These are phyloP conservation scores for Cicer yamashitae DNA, from an alignment of 306 rosid genomes.

Conservation along the genomic window DNA sequence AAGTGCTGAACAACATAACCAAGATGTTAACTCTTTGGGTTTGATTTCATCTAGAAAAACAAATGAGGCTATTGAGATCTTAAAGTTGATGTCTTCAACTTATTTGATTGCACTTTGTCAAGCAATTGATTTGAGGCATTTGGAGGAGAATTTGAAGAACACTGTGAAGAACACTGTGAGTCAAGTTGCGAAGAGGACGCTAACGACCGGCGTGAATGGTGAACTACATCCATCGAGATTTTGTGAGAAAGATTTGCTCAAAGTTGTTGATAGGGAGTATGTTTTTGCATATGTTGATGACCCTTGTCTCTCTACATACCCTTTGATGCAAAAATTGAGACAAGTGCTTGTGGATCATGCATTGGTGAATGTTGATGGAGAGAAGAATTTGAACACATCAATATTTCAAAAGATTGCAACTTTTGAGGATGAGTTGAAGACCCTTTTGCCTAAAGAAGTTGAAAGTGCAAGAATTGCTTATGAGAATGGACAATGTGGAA, in stretches of 20 bases:
- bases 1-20: conserved; percentile 94
- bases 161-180: conserved; percentile 70
- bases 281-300: conserved; percentile 76
- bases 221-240: conserved; percentile 87
- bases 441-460: conserved; percentile 77
- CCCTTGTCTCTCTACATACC: conserved; percentile 77
- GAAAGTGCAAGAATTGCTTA: conserved; percentile 62
- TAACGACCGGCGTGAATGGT: conserved; percentile 71
- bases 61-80: conserved; percentile 71
- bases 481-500: conserved; percentile 58
- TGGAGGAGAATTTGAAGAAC: conserved; percentile 86
- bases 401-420: conserved; percentile 80
- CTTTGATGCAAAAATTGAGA: conserved; percentile 85
- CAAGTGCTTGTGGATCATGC: conserved; percentile 83
- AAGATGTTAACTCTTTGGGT: conserved; percentile 91
- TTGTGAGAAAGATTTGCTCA: conserved; percentile 82
- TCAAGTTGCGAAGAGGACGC: conserved; percentile 76
- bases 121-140: conserved; percentile 85
- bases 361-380: conserved; percentile 58
- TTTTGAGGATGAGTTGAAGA: conserved; percentile 76
- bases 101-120: conserved; percentile 82
- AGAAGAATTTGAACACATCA: conserved; percentile 69
- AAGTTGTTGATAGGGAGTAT: conserved; percentile 76
- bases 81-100: conserved; percentile 87
- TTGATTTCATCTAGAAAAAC: conserved; percentile 85